A percentile compares a stretch with the other conserved stretches of the same genome.
These are phyloP conservation scores for Cyclostephanos invisitatus DNA, from an alignment of 108 stramenopile species.

Conservation along the genomic window DNA sequence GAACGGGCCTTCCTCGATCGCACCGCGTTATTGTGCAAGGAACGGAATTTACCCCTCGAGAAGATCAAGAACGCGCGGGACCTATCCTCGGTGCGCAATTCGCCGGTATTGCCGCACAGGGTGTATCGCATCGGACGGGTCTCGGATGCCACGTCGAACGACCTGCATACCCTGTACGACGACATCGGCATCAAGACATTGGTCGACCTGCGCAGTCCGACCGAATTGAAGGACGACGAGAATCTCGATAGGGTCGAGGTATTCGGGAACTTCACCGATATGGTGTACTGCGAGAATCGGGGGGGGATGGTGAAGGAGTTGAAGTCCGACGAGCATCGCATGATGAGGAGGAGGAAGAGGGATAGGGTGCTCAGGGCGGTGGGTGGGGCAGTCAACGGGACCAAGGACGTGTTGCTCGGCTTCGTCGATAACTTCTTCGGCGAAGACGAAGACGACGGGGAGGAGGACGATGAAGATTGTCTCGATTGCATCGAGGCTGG, in stretches of 20 bases:
- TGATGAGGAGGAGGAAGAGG: slow-evolving; percentile 52
- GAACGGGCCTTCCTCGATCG: slow-evolving; percentile 52
- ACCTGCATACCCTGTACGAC: slow-evolving; percentile 66
- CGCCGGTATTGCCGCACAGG: slow-evolving; percentile 70
- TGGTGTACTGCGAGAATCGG: slow-evolving; percentile 70
- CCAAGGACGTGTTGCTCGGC: slow-evolving; percentile 42
- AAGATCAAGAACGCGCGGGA: slow-evolving; percentile 93
- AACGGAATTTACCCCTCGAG: slow-evolving; percentile 77
- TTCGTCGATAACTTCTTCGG: slow-evolving; percentile 51
- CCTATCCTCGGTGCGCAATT: slow-evolving; percentile 63
- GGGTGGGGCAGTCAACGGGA: slow-evolving; percentile 32
- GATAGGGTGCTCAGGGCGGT: slow-evolving; percentile 29
- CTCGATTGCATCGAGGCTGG: slow-evolving; percentile 53
- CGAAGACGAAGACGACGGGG: slow-evolving; percentile 21
- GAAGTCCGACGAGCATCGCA: slow-evolving; percentile 61
- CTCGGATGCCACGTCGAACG: slow-evolving; percentile 80
- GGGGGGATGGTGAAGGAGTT: slow-evolving; percentile 56
- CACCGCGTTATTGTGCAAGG: slow-evolving; percentile 58
- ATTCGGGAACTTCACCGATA: slow-evolving; percentile 70
- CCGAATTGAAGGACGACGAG: slow-evolving; percentile 84
- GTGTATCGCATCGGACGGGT: slow-evolving; percentile 85
- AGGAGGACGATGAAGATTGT: slow-evolving; percentile 61
- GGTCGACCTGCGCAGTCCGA: slow-evolving; percentile 84
- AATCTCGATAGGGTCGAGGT: slow-evolving; percentile 68
- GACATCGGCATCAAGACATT: slow-evolving; percentile 72